Percentiles rank a stretch among this genome's conserved stretches.
Evolutionary conservation across 2,329 filamentous ascomycete genomes (phyloP).

Genomic region (Fusarium caatingaense): DNA sequence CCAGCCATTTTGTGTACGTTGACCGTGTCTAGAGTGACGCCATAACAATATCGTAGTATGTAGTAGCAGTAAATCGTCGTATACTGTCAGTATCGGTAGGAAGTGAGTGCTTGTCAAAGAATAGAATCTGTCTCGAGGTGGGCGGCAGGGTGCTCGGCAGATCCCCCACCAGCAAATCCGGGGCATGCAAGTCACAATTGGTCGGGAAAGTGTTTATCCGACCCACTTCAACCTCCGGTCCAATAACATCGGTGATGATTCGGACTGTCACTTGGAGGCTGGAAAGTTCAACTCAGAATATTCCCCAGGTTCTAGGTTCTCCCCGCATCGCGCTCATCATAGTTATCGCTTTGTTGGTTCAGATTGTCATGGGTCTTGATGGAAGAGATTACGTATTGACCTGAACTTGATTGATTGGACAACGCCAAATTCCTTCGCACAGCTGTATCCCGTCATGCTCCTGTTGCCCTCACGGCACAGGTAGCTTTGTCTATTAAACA

Average conservation of each 20-base stretch:
- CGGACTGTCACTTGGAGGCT: conserved; percentile 24
- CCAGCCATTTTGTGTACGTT: conserved; percentile 50
- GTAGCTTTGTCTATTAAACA: conserved; percentile 35
- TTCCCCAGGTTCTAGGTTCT: conserved; percentile 44
- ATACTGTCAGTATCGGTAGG: neutral
- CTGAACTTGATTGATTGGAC: conserved; percentile 39
- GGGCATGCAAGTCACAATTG: conserved; percentile 24
- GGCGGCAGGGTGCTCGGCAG: conserved; percentile 19
- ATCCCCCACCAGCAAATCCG: conserved; percentile 36
- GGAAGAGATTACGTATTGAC: conserved; percentile 28
- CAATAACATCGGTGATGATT: conserved; percentile 36
- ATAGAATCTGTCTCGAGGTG: conserved; percentile 22
- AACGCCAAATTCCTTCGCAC: conserved; percentile 22
- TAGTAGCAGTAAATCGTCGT: neutral
- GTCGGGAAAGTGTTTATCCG: conserved; percentile 45
- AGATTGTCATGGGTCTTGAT: conserved; percentile 24
- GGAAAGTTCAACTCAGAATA: conserved; percentile 36
- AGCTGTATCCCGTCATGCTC: conserved; percentile 36
- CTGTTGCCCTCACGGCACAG: conserved; percentile 39
- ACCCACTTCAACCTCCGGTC: conserved; percentile 7
- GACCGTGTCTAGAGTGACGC: conserved; percentile 33
- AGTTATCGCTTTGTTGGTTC: conserved; percentile 10
- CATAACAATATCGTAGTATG: conserved; percentile 20
- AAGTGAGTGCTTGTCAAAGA: conserved; percentile 6
- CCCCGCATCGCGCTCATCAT: conserved; percentile 41